These are phyloP conservation scores for Mucor saturninus DNA, from an alignment of 371 early-diverging fungal species.

Conservation along the genomic window DNA sequence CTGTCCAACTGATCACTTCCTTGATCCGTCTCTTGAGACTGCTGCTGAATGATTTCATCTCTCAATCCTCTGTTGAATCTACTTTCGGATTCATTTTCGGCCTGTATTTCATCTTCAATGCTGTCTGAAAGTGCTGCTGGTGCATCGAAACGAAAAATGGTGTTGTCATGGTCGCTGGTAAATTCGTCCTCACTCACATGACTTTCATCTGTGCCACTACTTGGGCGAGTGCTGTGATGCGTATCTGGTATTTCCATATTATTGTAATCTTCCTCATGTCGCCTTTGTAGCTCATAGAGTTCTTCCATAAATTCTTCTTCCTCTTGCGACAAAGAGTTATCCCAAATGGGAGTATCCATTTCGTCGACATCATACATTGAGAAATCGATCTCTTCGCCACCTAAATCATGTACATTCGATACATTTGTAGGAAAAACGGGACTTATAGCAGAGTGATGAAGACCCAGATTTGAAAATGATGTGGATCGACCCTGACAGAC, in stretches of 20 bases:
- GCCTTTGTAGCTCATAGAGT: conserved; percentile 11
- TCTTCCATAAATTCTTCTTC: conserved; percentile 18
- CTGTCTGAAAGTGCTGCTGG: no score
- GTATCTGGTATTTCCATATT: conserved; percentile 1
- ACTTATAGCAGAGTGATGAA: conserved; percentile 39
- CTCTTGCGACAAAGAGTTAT: conserved; percentile 5
- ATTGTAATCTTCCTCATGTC: conserved; percentile 19
- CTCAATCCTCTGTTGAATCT: no score
- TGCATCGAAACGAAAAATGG: not conserved
- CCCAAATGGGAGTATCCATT: conserved; percentile 2
- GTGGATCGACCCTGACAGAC: conserved; percentile 27
- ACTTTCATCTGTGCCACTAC: not conserved
- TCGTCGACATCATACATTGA: conserved; percentile 14
- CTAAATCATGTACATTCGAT: conserved; percentile 18
- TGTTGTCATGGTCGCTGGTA: not conserved
- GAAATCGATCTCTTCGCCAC: conserved; percentile 21
- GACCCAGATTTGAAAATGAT: conserved; percentile 20
- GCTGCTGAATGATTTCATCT: no score
- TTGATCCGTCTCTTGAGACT: no score
- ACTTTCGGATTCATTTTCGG: no score
- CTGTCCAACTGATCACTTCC: no score
- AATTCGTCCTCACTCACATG: not conserved
- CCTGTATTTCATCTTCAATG: no score
- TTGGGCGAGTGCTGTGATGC: not conserved
- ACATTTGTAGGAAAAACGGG: conserved; percentile 39